A percentile compares a stretch with the other conserved stretches of the same genome.
These are phyloP conservation scores for Paxillus rubicundulus DNA, from an alignment of 768 basidiomycete genomes.

Conservation along the genomic window DNA sequence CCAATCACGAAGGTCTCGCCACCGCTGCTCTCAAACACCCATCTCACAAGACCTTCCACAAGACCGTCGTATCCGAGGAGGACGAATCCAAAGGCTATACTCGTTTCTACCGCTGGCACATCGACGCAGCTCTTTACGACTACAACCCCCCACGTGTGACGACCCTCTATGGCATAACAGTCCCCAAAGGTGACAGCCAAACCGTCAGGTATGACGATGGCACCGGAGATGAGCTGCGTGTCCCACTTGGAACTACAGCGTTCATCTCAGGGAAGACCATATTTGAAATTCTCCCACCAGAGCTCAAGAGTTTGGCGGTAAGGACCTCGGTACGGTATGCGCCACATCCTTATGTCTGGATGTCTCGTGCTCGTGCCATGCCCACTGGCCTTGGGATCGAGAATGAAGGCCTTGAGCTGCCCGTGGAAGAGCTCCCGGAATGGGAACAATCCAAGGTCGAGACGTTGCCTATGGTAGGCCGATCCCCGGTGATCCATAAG, in stretches of 20 bases:
- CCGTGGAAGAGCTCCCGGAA: constrained; percentile 64
- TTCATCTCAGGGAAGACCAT: constrained; percentile 80
- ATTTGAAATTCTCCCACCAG: constrained; percentile 72
- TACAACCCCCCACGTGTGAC: constrained; percentile 80
- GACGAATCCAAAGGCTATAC: constrained; percentile 77
- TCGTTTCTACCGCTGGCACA: constrained; percentile 92
- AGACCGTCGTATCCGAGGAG: constrained; percentile 65
- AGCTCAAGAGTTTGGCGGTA: constrained; percentile 78
- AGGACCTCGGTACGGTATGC: constrained; percentile 73
- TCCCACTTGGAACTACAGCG: constrained; percentile 85
- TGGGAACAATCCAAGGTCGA: constrained; percentile 81
- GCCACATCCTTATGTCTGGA: constrained; percentile 90
- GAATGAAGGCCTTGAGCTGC: constrained; percentile 69
- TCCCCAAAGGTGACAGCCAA: constrained; percentile 67
- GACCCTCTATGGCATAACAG: constrained; percentile 74
- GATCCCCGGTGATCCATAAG: neutral
- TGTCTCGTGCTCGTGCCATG: constrained; percentile 70
- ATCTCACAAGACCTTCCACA: constrained; percentile 84
- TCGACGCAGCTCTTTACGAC: constrained; percentile 83
- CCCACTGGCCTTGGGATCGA: constrained; percentile 84
- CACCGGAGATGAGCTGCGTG: constrained; percentile 76
- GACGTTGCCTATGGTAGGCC: constrained; percentile 58
- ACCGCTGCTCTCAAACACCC: constrained; percentile 83
- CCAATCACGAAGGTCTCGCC: constrained; percentile 76
- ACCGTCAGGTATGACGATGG: constrained; percentile 80